phyloP scores from a whole-genome alignment of 805 yeast genomes.

The Cyberlindnera maclurae region DNA sequence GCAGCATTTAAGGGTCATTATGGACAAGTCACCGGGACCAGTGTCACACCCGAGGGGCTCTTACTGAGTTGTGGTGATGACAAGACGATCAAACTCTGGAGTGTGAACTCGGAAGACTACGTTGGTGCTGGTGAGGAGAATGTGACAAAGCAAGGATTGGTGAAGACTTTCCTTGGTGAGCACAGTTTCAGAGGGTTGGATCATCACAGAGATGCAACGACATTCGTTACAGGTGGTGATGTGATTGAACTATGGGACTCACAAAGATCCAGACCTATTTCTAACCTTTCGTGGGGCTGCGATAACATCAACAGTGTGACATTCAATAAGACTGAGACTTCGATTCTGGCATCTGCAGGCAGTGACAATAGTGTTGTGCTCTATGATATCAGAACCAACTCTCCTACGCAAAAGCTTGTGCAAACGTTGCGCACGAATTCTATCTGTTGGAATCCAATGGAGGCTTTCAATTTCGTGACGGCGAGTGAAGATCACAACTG shows the following conservation, averaged over 20 bases:
- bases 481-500: conserved; percentile 94
- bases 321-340: conserved; percentile 87
- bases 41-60: conserved; percentile 47
- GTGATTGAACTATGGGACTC: conserved; percentile 89
- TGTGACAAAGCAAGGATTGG: conserved; percentile 42
- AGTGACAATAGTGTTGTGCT: conserved; percentile 86
- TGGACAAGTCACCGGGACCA: conserved; percentile 81
- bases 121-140: conserved; percentile 27
- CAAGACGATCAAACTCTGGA: conserved; percentile 85
- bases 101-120: conserved; percentile 53
- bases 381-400: conserved; percentile 83
- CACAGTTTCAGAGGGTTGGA: conserved; percentile 81
- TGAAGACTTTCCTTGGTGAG: conserved; percentile 77
- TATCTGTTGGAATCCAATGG: conserved; percentile 96
- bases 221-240: conserved; percentile 91
- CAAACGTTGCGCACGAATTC: conserved; percentile 79
- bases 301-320: conserved; percentile 78
- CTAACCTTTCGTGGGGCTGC: conserved; percentile 92
- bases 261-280: conserved; percentile 66
- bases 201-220: conserved; percentile 66
- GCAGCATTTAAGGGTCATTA: conserved; percentile 82
- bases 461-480: conserved; percentile 86
- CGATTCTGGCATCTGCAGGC: conserved; percentile 81
- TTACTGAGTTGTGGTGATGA: conserved; percentile 87
- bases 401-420: conserved; percentile 88